These are phyloP conservation scores for Suillus ampliporus DNA, from an alignment of 768 basidiomycete species.

Conservation along the genomic window DNA sequence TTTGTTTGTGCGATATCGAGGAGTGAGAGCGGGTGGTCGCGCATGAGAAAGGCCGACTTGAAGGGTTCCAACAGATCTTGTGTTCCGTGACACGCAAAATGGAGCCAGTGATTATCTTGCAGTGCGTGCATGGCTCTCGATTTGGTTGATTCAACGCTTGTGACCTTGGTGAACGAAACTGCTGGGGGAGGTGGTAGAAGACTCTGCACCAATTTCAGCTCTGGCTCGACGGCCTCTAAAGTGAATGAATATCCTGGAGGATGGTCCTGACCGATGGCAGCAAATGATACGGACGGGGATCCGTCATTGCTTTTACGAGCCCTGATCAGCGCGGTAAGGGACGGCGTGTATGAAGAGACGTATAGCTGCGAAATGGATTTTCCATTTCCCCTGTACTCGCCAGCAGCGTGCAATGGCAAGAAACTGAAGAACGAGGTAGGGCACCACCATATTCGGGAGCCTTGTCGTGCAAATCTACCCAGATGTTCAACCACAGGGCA, in stretches of 20 bases:
- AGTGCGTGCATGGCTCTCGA: not conserved
- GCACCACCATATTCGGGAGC: conserved; percentile 14
- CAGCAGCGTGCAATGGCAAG: conserved; percentile 18
- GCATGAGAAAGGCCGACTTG: conserved; percentile 9
- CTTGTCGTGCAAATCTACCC: not conserved
- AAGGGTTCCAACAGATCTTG: conserved; percentile 17
- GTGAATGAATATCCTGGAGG: not conserved
- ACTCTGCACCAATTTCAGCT: not conserved
- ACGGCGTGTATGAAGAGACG: conserved; percentile 18
- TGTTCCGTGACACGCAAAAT: conserved; percentile 26
- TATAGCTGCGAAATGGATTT: conserved; percentile 2
- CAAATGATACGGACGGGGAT: not conserved
- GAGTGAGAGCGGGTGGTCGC: not conserved
- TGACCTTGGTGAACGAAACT: conserved; percentile 6
- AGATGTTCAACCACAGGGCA: conserved; percentile 5
- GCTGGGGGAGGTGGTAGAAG: not conserved
- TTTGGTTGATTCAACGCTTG: not conserved
- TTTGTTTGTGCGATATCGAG: conserved; percentile 9
- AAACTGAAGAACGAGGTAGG: conserved; percentile 9
- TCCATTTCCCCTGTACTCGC: not conserved
- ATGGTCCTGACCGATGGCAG: conserved; percentile 11
- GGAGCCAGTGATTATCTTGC: conserved; percentile 17
- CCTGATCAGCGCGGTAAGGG: conserved; percentile 12
- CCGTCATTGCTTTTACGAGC: conserved; percentile 8
- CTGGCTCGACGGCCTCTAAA: not conserved